Evolutionary conservation across 2,329 filamentous ascomycete species (phyloP), one percentile per base, ranked within the genome.

Genomic region (Xylaria hypoxylon): DNA sequence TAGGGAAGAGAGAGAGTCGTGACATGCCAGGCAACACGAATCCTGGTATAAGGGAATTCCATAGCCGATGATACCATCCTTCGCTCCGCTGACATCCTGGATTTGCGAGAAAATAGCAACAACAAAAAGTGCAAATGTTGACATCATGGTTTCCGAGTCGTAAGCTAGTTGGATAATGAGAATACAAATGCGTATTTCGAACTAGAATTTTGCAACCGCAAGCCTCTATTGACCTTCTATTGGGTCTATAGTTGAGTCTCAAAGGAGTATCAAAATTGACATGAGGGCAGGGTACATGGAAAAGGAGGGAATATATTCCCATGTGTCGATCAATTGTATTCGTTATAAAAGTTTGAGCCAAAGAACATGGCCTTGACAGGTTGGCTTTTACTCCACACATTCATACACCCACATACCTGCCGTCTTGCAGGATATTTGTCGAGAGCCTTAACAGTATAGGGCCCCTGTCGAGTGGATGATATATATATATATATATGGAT

Each of bases 41-140:
- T 73, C 72, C n/a, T 63, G 56, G 61, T 73, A 78, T 64, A 76
- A 60, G 19, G 70, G 64, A n/a, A 75, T 74, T 1, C 75, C 76
- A 51, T 71, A 75, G 31, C 76, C 76, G 31, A 77, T 72, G 31
- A 74, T 71, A 19, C 74, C 75, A 65, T 71, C 65, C 8, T 65
- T 31, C 22, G 59, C 62, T 62, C 56, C 67, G 19, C 7, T 28
- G 40, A 35, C 65, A 55, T 58, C 13, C 8, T 48, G 64, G 24
- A 50, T 24, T 2, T 56, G 38, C n/a, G 45, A 31, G 13, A 52
- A 19, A 19, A 67, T n/a, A n/a, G 26, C 42, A 5, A 44, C 1
- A 17, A 26, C 5, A 10, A 57, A 38, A 44, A 67, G 6, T 1
- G n/a, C 7, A 31, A 62, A 55, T 28, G 47, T 24, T 15, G 40